Evolutionary conservation across 2,329 filamentous ascomycete genomes (phyloP).

Genomic region (Endoconidiophora laricicola): DNA sequence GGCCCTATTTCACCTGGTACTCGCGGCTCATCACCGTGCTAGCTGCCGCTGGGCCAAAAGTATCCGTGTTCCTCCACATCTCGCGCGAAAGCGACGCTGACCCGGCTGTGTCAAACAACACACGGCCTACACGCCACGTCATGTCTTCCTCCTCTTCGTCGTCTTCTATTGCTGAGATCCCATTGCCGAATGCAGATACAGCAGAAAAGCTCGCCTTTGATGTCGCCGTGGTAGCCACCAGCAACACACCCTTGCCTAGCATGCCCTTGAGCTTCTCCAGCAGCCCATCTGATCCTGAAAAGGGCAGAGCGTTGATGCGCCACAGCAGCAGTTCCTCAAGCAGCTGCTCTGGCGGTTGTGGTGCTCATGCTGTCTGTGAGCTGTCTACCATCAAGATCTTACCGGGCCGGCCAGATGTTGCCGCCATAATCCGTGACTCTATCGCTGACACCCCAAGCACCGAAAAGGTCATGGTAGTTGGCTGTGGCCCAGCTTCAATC

Average conservation of each 20-base stretch:
- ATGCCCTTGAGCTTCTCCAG: neutral
- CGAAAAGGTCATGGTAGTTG: conserved; percentile 26
- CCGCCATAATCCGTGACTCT: conserved; percentile 20
- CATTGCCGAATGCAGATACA: neutral
- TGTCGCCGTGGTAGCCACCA: neutral
- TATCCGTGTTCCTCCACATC: conserved; percentile 22
- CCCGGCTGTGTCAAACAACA: neutral
- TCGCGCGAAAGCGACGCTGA: conserved; percentile 16
- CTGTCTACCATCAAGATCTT: conserved; percentile 16
- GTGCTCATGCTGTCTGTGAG: conserved; percentile 9
- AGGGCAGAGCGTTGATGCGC: neutral
- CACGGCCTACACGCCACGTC: too few relatives aligned
- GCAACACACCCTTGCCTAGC: neutral
- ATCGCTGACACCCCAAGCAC: conserved; percentile 18
- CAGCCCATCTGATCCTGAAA: neutral
- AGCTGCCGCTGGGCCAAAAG: conserved; percentile 16
- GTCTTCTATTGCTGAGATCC: neutral
- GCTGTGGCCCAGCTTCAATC: conserved; percentile 29
- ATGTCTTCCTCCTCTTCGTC: neutral
- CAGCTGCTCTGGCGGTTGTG: neutral
- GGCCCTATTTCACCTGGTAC: conserved; percentile 24
- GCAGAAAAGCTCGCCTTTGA: conserved; percentile 1
- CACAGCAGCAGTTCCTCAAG: neutral
- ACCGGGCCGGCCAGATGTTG: conserved; percentile 24
- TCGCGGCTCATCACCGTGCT: conserved; percentile 21